Percentiles rank a stretch among this genome's conserved stretches.
Evolutionary conservation across 2,329 filamentous ascomycete species (phyloP).

Genomic region (Raffaelea deltoideospora): DNA sequence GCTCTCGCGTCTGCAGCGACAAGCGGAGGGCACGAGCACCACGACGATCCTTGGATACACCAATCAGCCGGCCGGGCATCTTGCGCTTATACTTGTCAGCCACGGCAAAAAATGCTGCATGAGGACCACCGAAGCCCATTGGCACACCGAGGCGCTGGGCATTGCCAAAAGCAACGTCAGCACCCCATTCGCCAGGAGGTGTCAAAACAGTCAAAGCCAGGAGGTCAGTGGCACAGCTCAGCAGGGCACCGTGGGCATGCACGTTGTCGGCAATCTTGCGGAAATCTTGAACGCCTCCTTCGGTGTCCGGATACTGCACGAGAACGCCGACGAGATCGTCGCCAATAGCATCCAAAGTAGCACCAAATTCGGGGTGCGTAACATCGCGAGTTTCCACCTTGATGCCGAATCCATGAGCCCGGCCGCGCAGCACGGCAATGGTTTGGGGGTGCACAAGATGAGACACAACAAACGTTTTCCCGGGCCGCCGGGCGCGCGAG

Average conservation of each 20-base stretch:
- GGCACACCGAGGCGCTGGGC: slow-evolving; percentile 86
- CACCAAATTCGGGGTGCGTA: slow-evolving; percentile 41
- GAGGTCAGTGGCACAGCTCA: slow-evolving; percentile 81
- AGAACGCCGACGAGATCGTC: slow-evolving; percentile 77
- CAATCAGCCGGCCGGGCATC: slow-evolving; percentile 80
- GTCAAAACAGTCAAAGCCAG: slow-evolving; percentile 76
- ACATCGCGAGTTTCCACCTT: slow-evolving; percentile 61
- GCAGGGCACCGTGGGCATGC: slow-evolving; percentile 61
- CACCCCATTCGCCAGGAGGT: slow-evolving; percentile 85
- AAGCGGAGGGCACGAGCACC: slow-evolving; percentile 70
- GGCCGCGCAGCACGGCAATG: slow-evolving; percentile 65
- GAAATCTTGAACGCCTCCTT: slow-evolving; percentile 67
- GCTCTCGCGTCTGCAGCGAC: slow-evolving; percentile 82
- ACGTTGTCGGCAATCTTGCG: slow-evolving; percentile 57
- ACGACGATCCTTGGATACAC: slow-evolving; percentile 78
- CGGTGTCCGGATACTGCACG: slow-evolving; percentile 89
- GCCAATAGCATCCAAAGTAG: slow-evolving; percentile 52
- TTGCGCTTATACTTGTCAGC: slow-evolving; percentile 86
- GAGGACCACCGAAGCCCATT: slow-evolving; percentile 84
- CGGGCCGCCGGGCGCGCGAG: slow-evolving; percentile 55
- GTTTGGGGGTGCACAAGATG: slow-evolving; percentile 74
- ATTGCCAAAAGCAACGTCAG: slow-evolving; percentile 88
- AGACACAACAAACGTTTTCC: slow-evolving; percentile 75
- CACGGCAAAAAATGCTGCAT: slow-evolving; percentile 91
- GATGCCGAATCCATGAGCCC: slow-evolving; percentile 85